These are phyloP conservation scores for Xylaria grammica DNA, from an alignment of 495 filamentous ascomycete genomes.

Conservation along the genomic window DNA sequence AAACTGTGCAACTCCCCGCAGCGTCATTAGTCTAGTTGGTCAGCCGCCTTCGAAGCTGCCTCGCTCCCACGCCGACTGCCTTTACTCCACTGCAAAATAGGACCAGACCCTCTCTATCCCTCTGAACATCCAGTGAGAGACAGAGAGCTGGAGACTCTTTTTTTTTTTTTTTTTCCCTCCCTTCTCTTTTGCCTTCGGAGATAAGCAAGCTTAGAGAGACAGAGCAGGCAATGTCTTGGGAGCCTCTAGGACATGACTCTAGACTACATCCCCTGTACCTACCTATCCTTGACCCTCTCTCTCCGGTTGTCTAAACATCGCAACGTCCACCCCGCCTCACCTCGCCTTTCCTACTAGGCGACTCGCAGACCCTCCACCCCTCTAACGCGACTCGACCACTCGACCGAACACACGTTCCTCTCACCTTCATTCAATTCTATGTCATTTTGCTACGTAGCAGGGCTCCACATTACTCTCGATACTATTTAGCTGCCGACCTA, in stretches of 20 bases:
- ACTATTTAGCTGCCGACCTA: neutral
- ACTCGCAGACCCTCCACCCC: neutral
- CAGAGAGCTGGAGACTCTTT: neutral
- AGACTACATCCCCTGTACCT: neutral
- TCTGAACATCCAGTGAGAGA: neutral
- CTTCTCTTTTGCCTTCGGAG: constrained; percentile 13
- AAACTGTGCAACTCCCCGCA: constrained; percentile 6
- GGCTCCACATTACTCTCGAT: neutral
- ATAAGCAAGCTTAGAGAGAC: constrained; percentile 15
- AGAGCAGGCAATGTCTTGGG: constrained; percentile 23
- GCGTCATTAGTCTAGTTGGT: constrained; percentile 1
- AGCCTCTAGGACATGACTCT: constrained; percentile 9
- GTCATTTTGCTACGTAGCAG: neutral
- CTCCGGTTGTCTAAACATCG: constrained; percentile 16
- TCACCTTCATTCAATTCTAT: neutral
- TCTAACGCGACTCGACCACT: neutral
- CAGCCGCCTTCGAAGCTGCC: neutral
- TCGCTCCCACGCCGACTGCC: neutral
- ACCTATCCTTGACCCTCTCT: neutral
- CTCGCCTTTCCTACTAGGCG: constrained; percentile 7
- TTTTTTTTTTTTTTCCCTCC: neutral
- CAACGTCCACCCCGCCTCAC: constrained; percentile 11
- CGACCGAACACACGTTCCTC: neutral
- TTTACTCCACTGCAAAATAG: constrained; percentile 3
- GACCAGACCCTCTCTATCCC: neutral